Base-by-base conservation (phyloP, 2,329 filamentous ascomycete genomes). In the Diaporthe sp. region DNA sequence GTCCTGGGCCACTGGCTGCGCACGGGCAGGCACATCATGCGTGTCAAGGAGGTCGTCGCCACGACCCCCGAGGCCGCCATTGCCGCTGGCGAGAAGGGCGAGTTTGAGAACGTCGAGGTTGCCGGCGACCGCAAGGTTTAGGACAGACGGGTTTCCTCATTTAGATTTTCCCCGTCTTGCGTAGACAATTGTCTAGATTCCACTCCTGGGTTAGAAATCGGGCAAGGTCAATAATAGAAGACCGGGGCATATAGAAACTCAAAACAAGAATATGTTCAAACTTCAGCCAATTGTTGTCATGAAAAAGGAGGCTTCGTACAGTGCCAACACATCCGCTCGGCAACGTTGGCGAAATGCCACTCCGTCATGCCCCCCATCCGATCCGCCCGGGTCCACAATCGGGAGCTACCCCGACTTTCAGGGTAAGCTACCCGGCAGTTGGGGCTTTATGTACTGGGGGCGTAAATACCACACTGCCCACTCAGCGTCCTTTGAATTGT, bases 1-100 rank as follows among this genome's bases (percentile, higher is more conserved):
- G 81, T 82, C 10, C 68, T 78, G 44, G 71, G 79, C 71, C 82
- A 83, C 76, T 83, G 82, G 82, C 22, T 83, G 19, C 77, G 80
- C 72, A 80, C 82, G 61, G 83, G 82, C 31, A 77, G 79, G 34
- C 78, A 81, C 55, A 79, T 84, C 71, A 76, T 82, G 79, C 75
- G 81, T 12, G 79, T 81, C 42, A 84, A 83, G 80, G 79, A 82
- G 71, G 75, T 80, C n/a, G 76, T 78, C 39, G 76, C 71, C 55
- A 77, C 79, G 39, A 73, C 55, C 22, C 71, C 73, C 17, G 76
- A 78, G 72, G 73, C 68, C 17, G 78, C 72, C 4, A 44, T 53
- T 9, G 72, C 60, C 4, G 60, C 72, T n/a, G 72, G 46, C 5
- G 53, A 68, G 46, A 73, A 73, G 60, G 4, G 34, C 37, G 44